Evolutionary conservation across 1,139 yeast genomes (phyloP), one percentile per base, ranked within the genome.

Genomic region (Lodderomyces margitis): DNA sequence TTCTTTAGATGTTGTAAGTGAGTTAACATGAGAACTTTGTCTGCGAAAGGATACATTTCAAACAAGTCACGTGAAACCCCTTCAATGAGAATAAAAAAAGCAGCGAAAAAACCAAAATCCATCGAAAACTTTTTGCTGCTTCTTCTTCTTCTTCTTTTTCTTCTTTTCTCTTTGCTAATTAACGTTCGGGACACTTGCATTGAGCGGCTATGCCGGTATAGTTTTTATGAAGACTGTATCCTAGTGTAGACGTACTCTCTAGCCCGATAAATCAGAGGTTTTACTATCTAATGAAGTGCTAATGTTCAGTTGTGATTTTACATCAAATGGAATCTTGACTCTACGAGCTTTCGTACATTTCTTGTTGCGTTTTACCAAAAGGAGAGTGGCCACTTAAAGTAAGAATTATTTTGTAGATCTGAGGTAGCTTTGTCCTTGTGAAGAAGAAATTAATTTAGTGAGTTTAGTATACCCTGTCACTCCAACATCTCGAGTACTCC

Each of bases 231-330:
- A 23, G 20, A 16, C 11, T 10, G 19, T n/a, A 30, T 57, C 63
- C 64, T 59, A 61, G 64, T 59, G 63, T 59, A 62, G 57, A 48
- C 63, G 64, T 62, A 55, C 68, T 60, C 69, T 62, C 68, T 62
- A 59, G 58, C 68, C 68, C 57, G 69, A 59, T 34, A 64, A 55
- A 64, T 51, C 38, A 35, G 25, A 45, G 47, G 27, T 21, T 34
- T 9, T 15, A 4, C 16, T 20, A 23, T 35, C 21, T 40, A n/a
- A 12, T 37, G 52, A 60, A 55, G 48, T 47, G 49, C 52, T 51
- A 53, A 37, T 45, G 65, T 62, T 62, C 66, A 55, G 66, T 61
- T 56, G 53, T 52, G 56, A 44, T 48, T 53, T 48, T 9, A 9
- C 5, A 50, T 47, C 47, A 27, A 36, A 41, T 60, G 61, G 53